Evolutionary conservation across 148 eudicot species (phyloP).

Genomic region (Fagopyrum tataricum): DNA sequence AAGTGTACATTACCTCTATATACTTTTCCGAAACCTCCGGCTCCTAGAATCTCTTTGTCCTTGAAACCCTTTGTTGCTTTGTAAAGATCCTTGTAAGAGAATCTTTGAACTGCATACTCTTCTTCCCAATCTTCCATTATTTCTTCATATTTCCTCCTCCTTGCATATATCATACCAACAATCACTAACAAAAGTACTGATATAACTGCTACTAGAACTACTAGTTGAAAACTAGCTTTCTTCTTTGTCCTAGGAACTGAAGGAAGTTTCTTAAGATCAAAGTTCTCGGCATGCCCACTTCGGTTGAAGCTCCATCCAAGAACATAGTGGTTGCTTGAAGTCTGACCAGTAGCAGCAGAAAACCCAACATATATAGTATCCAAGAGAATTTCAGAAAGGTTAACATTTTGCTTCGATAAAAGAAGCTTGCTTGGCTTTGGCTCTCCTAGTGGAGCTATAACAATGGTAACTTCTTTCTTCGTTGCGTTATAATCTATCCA

Average conservation of each 20-base stretch:
- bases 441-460: constrained; percentile 29
- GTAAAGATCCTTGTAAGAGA: constrained; percentile 27
- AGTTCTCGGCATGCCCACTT: constrained; percentile 17
- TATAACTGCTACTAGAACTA: neutral
- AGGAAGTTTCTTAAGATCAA: constrained; percentile 38
- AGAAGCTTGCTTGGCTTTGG: constrained; percentile 33
- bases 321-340: constrained; percentile 28
- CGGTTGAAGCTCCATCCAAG: constrained; percentile 39
- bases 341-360: constrained; percentile 31
- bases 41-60: constrained; percentile 28
- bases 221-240: constrained; percentile 7
- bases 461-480: constrained; percentile 23
- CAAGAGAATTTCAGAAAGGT: constrained; percentile 26
- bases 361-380: constrained; percentile 36
- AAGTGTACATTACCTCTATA: constrained; percentile 13
- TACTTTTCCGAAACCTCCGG: constrained; percentile 36
- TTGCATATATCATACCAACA: constrained; percentile 14
- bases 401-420: constrained; percentile 12
- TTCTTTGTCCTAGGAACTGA: constrained; percentile 21
- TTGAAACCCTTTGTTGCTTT: constrained; percentile 43
- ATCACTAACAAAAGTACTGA: constrained; percentile 18
- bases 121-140: constrained; percentile 46
- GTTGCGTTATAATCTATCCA: constrained; percentile 40
- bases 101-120: constrained; percentile 29
- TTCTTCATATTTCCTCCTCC: constrained; percentile 30